A percentile compares a stretch with the other conserved stretches of the same genome.
Conservation (phyloP, 305 asterid species). For the Rubia balearica region DNA sequence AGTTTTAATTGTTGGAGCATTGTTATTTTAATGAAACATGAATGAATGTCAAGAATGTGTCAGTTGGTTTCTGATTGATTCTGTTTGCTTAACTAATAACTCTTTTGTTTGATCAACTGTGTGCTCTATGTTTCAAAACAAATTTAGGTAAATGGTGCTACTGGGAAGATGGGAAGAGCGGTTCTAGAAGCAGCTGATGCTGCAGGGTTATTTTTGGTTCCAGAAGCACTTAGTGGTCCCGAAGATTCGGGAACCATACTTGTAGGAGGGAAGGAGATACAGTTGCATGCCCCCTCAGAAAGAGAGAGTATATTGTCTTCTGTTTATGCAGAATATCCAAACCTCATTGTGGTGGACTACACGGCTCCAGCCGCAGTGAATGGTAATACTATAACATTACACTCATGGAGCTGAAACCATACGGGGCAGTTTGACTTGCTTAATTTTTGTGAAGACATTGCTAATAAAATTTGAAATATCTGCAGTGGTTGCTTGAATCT, state of each 20-base stretch:
- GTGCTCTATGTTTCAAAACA: background rate
- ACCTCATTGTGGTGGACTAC: slow-evolving; percentile 75
- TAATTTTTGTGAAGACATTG: background rate
- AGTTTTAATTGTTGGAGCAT: background rate
- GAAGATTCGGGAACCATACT: slow-evolving; percentile 61
- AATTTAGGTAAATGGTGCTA: slow-evolving; percentile 75
- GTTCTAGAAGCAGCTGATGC: slow-evolving; percentile 85
- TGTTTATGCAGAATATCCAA: slow-evolving; percentile 45
- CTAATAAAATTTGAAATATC: too few species aligned
- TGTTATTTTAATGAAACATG: background rate
- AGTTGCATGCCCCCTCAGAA: slow-evolving; percentile 56
- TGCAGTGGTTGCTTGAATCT: background rate
- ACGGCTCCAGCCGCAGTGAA: slow-evolving; percentile 76
- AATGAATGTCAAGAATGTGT: background rate
- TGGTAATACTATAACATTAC: slow-evolving; percentile 35
- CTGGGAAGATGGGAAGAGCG: slow-evolving; percentile 91
- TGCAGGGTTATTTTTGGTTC: slow-evolving; percentile 72
- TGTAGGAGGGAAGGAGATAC: slow-evolving; percentile 61
- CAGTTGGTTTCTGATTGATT: background rate
- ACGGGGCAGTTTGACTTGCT: background rate
- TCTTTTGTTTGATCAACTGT: background rate
- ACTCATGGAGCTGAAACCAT: background rate
- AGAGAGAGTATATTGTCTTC: slow-evolving; percentile 51
- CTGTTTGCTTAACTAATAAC: too few species aligned
- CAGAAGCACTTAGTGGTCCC: slow-evolving; percentile 67